Percentiles rank a stretch among this genome's conserved stretches.
These are phyloP conservation scores for Helminthosporium solani DNA, from an alignment of 2,329 filamentous ascomycete species.

Conservation along the genomic window DNA sequence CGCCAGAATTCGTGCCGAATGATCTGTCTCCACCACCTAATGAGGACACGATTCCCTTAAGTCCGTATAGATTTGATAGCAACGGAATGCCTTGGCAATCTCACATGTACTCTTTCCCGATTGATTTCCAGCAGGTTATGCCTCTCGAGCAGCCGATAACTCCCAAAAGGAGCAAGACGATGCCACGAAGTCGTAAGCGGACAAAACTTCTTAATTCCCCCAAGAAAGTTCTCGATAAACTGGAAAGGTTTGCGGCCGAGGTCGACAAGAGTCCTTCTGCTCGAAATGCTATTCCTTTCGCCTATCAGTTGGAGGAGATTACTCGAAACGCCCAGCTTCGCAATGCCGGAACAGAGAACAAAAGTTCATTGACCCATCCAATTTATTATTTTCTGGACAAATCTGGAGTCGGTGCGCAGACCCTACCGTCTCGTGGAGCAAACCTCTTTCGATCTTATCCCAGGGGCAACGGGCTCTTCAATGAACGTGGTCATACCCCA, in stretches of 20 bases:
- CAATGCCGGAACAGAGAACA: slow-evolving; percentile 1
- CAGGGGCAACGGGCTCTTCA: slow-evolving; percentile 27
- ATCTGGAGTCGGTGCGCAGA: slow-evolving; percentile 3
- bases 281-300: neutral
- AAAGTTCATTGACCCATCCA: neutral
- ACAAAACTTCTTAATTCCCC: slow-evolving; percentile 7
- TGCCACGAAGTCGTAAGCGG: slow-evolving; percentile 9
- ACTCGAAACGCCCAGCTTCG: slow-evolving; percentile 4
- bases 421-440: slow-evolving; percentile 8
- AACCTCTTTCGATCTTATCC: slow-evolving; percentile 3
- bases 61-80: slow-evolving; percentile 23
- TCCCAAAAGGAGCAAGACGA: slow-evolving; percentile 13
- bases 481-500: slow-evolving; percentile 10
- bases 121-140: too few relatives aligned
- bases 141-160: slow-evolving; percentile 17
- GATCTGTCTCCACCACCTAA: too few relatives aligned
- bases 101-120: slow-evolving; percentile 30
- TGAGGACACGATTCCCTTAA: slow-evolving; percentile 14
- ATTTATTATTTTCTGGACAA: neutral
- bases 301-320: slow-evolving; percentile 10
- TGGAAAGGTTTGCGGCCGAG: slow-evolving; percentile 8
- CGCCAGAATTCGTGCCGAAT: too few relatives aligned
- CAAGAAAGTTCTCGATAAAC: slow-evolving; percentile 16
- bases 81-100: slow-evolving; percentile 32
- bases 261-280: neutral